Percentiles rank a stretch among this genome's conserved stretches.
Conservation (phyloP, 257 asterid genomes). For the Solanum sitiens region DNA sequence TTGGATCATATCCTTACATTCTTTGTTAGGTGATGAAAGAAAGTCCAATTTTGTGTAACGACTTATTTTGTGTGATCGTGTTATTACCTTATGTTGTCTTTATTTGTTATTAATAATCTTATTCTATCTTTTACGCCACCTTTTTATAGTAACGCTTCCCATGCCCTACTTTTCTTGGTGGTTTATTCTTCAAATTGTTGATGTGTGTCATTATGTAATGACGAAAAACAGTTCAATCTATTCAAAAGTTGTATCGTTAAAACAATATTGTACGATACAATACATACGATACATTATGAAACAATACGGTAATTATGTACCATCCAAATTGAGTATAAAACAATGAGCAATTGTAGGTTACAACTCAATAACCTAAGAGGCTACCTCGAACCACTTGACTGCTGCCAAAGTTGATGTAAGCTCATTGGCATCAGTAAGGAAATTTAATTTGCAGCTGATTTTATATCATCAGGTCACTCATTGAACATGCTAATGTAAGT, state of each 20-base stretch:
- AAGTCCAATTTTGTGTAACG: neutral
- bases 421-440: conserved; percentile 55
- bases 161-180: neutral
- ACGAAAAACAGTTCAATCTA: neutral
- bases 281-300: neutral
- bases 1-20: neutral
- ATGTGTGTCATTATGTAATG: neutral
- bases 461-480: conserved; percentile 46
- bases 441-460: conserved; percentile 59
- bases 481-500: conserved; percentile 75
- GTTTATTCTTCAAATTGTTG: neutral
- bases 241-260: neutral
- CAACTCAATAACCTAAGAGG: no score
- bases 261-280: neutral
- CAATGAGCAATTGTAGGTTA: no score
- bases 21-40: neutral
- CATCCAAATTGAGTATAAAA: no score
- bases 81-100: no score
- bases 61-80: neutral
- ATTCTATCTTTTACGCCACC: neutral
- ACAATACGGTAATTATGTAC: no score
- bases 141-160: no score
- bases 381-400: no score
- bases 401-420: no score
- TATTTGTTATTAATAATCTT: no score